Evolutionary conservation across 2,329 filamentous ascomycete species (phyloP).

Genomic region (Alternaria sp.): DNA sequence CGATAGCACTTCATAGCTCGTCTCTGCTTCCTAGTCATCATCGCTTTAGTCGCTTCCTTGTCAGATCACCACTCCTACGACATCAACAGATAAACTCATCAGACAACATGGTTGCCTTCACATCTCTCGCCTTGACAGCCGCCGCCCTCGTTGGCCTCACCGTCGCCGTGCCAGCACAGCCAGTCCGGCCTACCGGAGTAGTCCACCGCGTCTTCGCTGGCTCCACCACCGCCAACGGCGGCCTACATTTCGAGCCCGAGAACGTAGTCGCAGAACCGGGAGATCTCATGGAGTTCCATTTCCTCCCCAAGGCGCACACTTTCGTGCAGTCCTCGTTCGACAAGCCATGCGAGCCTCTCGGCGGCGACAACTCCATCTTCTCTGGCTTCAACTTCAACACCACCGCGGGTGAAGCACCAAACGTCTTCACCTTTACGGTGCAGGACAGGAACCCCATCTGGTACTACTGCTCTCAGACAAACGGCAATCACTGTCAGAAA

Average conservation of each 20-base stretch:
- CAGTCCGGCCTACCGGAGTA: slow-evolving; percentile 27
- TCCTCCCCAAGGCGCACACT: slow-evolving; percentile 70
- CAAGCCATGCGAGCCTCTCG: slow-evolving; percentile 68
- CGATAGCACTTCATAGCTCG: neutral
- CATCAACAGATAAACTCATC: neutral
- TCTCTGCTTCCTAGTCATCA: neutral
- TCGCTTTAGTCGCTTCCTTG: neutral
- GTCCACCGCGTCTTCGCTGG: slow-evolving; percentile 38
- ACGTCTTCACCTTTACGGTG: slow-evolving; percentile 70
- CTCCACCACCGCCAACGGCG: slow-evolving; percentile 28
- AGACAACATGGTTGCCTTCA: slow-evolving; percentile 36
- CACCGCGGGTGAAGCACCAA: slow-evolving; percentile 23
- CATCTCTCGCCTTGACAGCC: slow-evolving; percentile 24
- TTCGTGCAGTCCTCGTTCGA: slow-evolving; percentile 77
- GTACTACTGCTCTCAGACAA: slow-evolving; percentile 75
- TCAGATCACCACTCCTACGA: neutral
- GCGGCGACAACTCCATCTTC: slow-evolving; percentile 61
- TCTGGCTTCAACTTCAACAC: slow-evolving; percentile 67
- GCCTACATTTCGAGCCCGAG: slow-evolving; percentile 43
- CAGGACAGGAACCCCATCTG: slow-evolving; percentile 74
- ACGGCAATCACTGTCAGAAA: slow-evolving; percentile 67
- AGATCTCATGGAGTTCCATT: slow-evolving; percentile 56
- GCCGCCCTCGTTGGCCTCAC: slow-evolving; percentile 28
- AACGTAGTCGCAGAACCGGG: slow-evolving; percentile 40
- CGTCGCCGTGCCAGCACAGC: slow-evolving; percentile 8